A percentile compares a stretch with the other conserved stretches of the same genome.
Evolutionary conservation across 202 grass and related monocot genomes (phyloP).

Genomic region (Schoenoplectus tabernaemontani): DNA sequence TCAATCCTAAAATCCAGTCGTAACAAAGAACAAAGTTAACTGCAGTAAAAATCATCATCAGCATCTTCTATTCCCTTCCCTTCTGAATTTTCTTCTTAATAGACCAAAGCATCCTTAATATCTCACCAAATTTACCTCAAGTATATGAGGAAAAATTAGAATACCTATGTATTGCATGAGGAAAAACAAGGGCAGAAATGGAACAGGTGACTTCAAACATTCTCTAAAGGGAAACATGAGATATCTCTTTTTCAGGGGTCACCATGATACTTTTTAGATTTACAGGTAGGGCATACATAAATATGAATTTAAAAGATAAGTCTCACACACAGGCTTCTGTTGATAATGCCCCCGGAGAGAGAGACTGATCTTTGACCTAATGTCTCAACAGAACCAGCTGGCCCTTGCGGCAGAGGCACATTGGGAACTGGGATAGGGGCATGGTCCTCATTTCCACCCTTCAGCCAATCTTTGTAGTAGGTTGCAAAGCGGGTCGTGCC

Average conservation of each 20-base stretch:
- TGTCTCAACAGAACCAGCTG: conserved; percentile 18
- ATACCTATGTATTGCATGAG: background rate
- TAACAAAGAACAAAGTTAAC: no score
- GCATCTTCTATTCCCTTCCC: background rate
- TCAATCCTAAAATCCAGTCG: background rate
- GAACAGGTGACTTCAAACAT: background rate
- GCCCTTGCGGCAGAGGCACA: conserved; percentile 50
- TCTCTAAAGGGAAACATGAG: background rate
- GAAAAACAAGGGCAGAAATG: background rate
- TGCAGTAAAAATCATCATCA: no score
- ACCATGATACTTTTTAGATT: background rate
- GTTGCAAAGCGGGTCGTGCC: conserved; percentile 69
- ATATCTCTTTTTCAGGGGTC: background rate
- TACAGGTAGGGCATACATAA: background rate
- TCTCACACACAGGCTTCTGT: conserved; percentile 61
- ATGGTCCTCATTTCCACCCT: conserved; percentile 28
- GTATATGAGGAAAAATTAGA: background rate
- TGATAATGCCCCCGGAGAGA: conserved; percentile 48
- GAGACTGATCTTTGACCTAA: conserved; percentile 42
- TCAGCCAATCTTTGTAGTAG: conserved; percentile 98
- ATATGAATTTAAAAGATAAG: conserved; percentile 13
- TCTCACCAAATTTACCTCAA: background rate
- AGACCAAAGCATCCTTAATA: background rate
- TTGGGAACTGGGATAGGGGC: conserved; percentile 44
- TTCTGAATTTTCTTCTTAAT: background rate